Percentiles rank a stretch among this genome's conserved stretches.
These are phyloP conservation scores for Penicillium sp. DNA, from an alignment of 2,329 filamentous ascomycete genomes.

Conservation along the genomic window DNA sequence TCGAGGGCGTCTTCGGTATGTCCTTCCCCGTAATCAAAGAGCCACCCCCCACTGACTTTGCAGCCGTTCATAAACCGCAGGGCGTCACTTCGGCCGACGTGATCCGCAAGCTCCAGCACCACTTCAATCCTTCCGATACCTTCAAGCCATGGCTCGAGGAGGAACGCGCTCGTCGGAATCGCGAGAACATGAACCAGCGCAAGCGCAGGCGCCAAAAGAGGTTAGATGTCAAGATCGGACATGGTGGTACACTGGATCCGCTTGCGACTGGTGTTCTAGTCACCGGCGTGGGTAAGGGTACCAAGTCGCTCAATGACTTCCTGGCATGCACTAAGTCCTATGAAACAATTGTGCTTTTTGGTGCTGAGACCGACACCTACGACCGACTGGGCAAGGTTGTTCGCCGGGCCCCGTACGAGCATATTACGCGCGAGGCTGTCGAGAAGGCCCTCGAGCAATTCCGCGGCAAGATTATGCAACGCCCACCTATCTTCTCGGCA, in stretches of 20 bases:
- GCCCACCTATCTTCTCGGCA: conserved; percentile 90
- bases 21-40: conserved; percentile 5
- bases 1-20: conserved; percentile 68
- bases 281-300: conserved; percentile 82
- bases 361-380: conserved; percentile 90
- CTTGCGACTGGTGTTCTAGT: conserved; percentile 92
- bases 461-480: conserved; percentile 82
- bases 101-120: conserved; percentile 81
- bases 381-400: conserved; percentile 85
- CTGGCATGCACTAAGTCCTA: conserved; percentile 91
- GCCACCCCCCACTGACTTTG: conserved; percentile 10
- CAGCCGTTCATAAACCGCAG: conserved; percentile 91
- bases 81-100: conserved; percentile 88
- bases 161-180: conserved; percentile 60
- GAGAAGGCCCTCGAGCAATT: conserved; percentile 77
- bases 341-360: conserved; percentile 86
- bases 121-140: conserved; percentile 78
- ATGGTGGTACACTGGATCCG: conserved; percentile 93
- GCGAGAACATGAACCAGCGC: conserved; percentile 64
- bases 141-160: conserved; percentile 78
- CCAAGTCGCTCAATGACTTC: conserved; percentile 79
- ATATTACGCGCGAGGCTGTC: conserved; percentile 78
- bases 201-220: conserved; percentile 65
- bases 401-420: conserved; percentile 72
- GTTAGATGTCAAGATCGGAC: conserved; percentile 86